Evolutionary conservation across 495 filamentous ascomycete species (phyloP), one percentile per base, ranked within the genome.

Genomic region (Pyronema omphalodes): DNA sequence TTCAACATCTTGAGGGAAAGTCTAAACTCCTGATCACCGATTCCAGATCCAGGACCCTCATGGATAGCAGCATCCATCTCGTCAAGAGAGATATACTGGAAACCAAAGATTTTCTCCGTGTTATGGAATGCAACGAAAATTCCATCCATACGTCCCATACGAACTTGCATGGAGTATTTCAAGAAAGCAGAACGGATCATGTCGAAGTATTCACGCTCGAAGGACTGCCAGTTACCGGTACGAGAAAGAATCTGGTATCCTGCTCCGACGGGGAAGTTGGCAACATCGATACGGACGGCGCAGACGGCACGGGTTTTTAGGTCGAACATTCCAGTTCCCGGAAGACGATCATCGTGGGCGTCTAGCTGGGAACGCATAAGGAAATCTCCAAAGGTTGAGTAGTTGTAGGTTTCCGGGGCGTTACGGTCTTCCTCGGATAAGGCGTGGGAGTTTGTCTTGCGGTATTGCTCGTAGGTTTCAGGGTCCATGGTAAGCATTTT

Each of bases 71-170:
- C 65, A 66, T 99, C 91, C 84, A 99, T 91, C 61, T 96, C 93
- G 1, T 73, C 60, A 11, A 94, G 66, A 53, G 78, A 77, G 52
- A 99, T 71, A 62, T 99, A 99, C 67, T 96, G 91, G 68, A 99
- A 99, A 0, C 91, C 91, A 64, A 99, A 99, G 43, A 99, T 93
- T 36, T 86, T 79, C 66, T 93, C 75, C 5, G 86, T 81, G 61
- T 99, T 99, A 69, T 99, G 91, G 66, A 80, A 96, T 9, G 93
- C 93, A n/a, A 95, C 85, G 60, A 95, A 96, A 48, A 96, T 95
- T 49, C 91, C 91, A 58, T 96, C 88, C 91, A 99, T 99, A 17
- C 93, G 80, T 29, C 91, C 91, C 74, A 96, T 86, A 18, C 91
- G 80, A 36, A 88, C 91, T 66, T 99, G 91, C 19, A 99, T 73